Evolutionary conservation across 768 basidiomycete species (phyloP), one percentile per base, ranked within the genome.

Genomic region (Termitomyces heimii): DNA sequence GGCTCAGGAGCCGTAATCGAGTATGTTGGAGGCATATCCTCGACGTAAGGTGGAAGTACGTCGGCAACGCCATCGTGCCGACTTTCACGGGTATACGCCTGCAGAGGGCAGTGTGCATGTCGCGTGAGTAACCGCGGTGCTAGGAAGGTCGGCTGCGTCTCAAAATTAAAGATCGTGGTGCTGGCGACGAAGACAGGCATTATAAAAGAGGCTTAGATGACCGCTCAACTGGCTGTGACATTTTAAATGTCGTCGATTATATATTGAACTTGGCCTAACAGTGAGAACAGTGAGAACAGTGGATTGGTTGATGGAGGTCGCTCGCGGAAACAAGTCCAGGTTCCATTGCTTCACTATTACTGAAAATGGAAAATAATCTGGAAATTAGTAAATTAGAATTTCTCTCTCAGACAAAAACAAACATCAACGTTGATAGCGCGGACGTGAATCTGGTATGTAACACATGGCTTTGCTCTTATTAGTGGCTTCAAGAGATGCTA

Each of bases 41-140:
- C 77, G 8, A 70, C 70, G 60, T 82, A 83, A 18, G 79, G 67
- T 3, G 81, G 82, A 18, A 67, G 74, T 10, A 66, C 61, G 16
- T 72, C 68, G 10, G 67, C 64, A 54, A 68, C 48, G 67, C 71
- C 71, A 63, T 77, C 75, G 56, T 77, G 75, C 22, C 76, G 71
- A 63, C 75, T 77, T 49, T 77, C 73, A 47, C 67, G 70, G 10
- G 73, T 75, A 31, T 63, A 62, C 24, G 72, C 67, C 34, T 4
- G 53, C 53, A 28, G 63, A 59, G 28, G 63, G 56, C 28, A 55
- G 56, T 28, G 66, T 62, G 39, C 68, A 64, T 14, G 63, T 40
- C 5, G 61, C 42, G 45, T 67, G 59, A 7, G 65, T 65, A 53
- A 67, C 56, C 24, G 54, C 64, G n/a, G 62, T 58, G 24, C 57